A percentile compares a stretch with the other conserved stretches of the same genome.
phyloP scores from a whole-genome alignment of 2,329 filamentous ascomycete species.

The Aspergillus brunneoviolaceus region DNA sequence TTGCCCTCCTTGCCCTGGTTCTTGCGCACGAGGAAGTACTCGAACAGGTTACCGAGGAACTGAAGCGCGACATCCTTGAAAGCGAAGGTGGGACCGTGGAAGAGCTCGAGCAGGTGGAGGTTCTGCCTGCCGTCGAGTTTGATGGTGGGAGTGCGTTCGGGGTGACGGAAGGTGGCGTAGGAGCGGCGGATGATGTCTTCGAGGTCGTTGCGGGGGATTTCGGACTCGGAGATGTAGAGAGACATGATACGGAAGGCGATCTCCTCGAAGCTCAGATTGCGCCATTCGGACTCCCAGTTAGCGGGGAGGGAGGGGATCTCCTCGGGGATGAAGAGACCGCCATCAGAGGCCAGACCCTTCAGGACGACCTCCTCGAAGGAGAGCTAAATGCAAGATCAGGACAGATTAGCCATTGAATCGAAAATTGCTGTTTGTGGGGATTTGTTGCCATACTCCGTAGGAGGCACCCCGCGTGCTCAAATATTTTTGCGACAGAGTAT shows the following conservation, averaged over 20 bases:
- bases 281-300: slow-evolving; percentile 27
- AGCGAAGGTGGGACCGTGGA: slow-evolving; percentile 92
- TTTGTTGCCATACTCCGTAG: slow-evolving; percentile 27
- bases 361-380: slow-evolving; percentile 90
- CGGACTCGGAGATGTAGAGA: slow-evolving; percentile 78
- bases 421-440: background rate
- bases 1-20: slow-evolving; percentile 45
- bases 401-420: slow-evolving; percentile 13
- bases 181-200: slow-evolving; percentile 79
- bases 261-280: slow-evolving; percentile 26
- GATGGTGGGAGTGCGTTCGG: slow-evolving; percentile 75
- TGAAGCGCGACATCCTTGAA: slow-evolving; percentile 96
- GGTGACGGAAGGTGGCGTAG: slow-evolving; percentile 83
- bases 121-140: slow-evolving; percentile 70
- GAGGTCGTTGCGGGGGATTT: slow-evolving; percentile 79
- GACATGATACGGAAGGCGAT: slow-evolving; percentile 72
- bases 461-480: slow-evolving; percentile 34
- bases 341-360: slow-evolving; percentile 82
- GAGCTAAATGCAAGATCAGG: slow-evolving; percentile 40
- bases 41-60: slow-evolving; percentile 87
- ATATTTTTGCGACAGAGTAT: slow-evolving; percentile 33
- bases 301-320: slow-evolving; percentile 26
- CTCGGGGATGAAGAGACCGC: slow-evolving; percentile 86
- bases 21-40: slow-evolving; percentile 48
- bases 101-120: slow-evolving; percentile 85